Evolutionary conservation across 2,329 filamentous ascomycete species (phyloP).

Genomic region (Fusarium sp.): DNA sequence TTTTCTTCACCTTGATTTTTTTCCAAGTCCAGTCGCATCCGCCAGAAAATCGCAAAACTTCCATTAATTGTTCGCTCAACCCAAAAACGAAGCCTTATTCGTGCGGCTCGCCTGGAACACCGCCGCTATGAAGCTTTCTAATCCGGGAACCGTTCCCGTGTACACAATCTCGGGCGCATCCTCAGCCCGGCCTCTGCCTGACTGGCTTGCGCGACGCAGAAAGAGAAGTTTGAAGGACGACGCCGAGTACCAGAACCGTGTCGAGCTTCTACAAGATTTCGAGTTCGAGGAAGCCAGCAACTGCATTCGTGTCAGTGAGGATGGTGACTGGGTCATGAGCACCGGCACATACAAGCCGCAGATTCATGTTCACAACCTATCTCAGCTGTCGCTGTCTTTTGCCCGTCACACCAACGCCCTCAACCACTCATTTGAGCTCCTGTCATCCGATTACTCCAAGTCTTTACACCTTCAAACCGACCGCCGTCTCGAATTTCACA

Average conservation of each 20-base stretch:
- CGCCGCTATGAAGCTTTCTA: constrained; percentile 79
- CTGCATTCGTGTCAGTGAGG: constrained; percentile 90
- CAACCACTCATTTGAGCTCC: constrained; percentile 90
- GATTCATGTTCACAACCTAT: constrained; percentile 95
- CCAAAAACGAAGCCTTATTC: constrained; percentile 29
- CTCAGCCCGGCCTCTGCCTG: constrained; percentile 87
- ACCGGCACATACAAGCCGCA: constrained; percentile 78
- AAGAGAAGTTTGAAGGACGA: constrained; percentile 95
- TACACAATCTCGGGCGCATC: constrained; percentile 96
- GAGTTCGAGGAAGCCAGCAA: constrained; percentile 96
- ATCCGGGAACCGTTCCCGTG: constrained; percentile 85
- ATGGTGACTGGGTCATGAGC: constrained; percentile 98
- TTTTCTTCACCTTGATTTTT: constrained; percentile 51
- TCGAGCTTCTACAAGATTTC: constrained; percentile 97
- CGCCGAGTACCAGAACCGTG: constrained; percentile 89
- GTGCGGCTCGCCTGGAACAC: constrained; percentile 20
- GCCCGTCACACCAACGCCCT: constrained; percentile 91
- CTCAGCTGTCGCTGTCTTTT: constrained; percentile 93
- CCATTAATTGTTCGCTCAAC: constrained; percentile 13
- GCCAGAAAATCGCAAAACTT: constrained; percentile 35
- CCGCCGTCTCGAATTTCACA: constrained; percentile 92
- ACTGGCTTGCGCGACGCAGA: constrained; percentile 91
- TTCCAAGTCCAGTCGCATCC: constrained; percentile 38
- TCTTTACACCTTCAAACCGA: constrained; percentile 94
- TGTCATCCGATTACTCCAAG: constrained; percentile 93